A percentile compares a stretch with the other conserved stretches of the same genome.
Evolutionary conservation across 1,139 yeast species (phyloP).

Genomic region (Magnusiomyces ingens): DNA sequence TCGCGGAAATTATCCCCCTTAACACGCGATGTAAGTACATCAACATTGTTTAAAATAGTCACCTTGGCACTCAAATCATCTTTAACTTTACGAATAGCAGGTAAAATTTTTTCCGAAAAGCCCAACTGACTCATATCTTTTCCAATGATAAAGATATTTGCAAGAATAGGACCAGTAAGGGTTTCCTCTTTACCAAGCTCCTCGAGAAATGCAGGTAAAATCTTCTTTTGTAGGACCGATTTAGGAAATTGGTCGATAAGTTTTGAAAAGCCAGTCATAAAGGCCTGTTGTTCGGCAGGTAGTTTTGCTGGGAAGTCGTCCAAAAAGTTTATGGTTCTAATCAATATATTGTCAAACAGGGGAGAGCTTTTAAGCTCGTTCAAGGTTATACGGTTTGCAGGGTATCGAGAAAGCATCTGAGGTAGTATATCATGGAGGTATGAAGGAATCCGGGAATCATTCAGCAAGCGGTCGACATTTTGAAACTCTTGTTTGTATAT

Average conservation of each 20-base stretch:
- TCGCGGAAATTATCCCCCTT: slow-evolving; percentile 39
- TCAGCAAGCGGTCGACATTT: slow-evolving; percentile 35
- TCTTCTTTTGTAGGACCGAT: slow-evolving; percentile 59
- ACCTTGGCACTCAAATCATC: slow-evolving; percentile 45
- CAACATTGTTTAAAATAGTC: slow-evolving; percentile 51
- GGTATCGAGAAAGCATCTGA: slow-evolving; percentile 37
- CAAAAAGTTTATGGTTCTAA: slow-evolving; percentile 73
- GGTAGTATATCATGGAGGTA: slow-evolving; percentile 35
- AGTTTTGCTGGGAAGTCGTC: slow-evolving; percentile 80
- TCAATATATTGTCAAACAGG: slow-evolving; percentile 71
- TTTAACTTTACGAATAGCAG: slow-evolving; percentile 40
- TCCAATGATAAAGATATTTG: slow-evolving; percentile 56
- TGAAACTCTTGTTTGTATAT: slow-evolving; percentile 32
- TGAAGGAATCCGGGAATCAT: slow-evolving; percentile 36
- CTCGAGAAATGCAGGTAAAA: slow-evolving; percentile 62
- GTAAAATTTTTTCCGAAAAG: slow-evolving; percentile 65
- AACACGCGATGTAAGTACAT: slow-evolving; percentile 46
- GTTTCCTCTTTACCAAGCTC: slow-evolving; percentile 41
- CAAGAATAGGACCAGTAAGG: slow-evolving; percentile 49
- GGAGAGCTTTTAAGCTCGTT: slow-evolving; percentile 49
- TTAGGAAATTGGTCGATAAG: slow-evolving; percentile 66
- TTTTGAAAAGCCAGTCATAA: slow-evolving; percentile 56
- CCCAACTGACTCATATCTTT: slow-evolving; percentile 63
- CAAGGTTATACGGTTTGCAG: slow-evolving; percentile 39
- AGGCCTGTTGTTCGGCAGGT: slow-evolving; percentile 58